Evolutionary conservation across 306 rosid genomes (phyloP).

Genomic region (Lagenaria siceraria): DNA sequence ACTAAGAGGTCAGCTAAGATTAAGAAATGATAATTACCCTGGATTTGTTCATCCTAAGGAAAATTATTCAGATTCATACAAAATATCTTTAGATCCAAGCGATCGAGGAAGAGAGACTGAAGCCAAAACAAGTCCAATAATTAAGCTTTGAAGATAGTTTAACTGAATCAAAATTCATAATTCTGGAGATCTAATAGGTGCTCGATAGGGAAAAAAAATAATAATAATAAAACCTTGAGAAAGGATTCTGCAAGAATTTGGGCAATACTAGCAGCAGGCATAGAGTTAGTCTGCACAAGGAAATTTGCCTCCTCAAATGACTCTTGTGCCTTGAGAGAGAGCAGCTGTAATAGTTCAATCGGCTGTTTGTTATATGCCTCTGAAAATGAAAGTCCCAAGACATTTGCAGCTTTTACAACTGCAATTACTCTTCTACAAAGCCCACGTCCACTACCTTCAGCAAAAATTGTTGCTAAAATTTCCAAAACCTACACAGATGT

Average conservation of each 20-base stretch:
- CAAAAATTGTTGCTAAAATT: constrained; percentile 46
- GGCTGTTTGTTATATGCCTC: constrained; percentile 94
- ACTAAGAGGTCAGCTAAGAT: constrained; percentile 6
- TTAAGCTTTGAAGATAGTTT: neutral
- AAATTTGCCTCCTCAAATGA: constrained; percentile 88
- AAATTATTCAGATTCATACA: neutral
- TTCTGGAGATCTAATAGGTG: neutral
- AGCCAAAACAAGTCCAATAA: too few relatives aligned
- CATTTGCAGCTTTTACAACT: constrained; percentile 72
- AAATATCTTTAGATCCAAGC: neutral
- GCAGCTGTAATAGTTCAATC: constrained; percentile 82
- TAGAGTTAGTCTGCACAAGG: constrained; percentile 75
- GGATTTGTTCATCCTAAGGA: neutral
- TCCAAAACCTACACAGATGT: constrained; percentile 62
- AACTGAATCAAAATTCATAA: neutral
- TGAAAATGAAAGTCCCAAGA: constrained; percentile 61
- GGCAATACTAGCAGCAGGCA: constrained; percentile 86
- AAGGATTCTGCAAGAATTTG: constrained; percentile 97
- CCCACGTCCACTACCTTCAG: constrained; percentile 83
- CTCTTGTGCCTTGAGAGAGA: constrained; percentile 95
- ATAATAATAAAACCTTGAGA: constrained; percentile 44
- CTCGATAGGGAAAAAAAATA: neutral
- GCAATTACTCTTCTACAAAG: constrained; percentile 81
- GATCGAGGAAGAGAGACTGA: neutral
- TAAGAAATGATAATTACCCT: neutral